Base-by-base conservation (phyloP, 192 early-diverging fungal species). In the Glomus cerebriforme region DNA sequence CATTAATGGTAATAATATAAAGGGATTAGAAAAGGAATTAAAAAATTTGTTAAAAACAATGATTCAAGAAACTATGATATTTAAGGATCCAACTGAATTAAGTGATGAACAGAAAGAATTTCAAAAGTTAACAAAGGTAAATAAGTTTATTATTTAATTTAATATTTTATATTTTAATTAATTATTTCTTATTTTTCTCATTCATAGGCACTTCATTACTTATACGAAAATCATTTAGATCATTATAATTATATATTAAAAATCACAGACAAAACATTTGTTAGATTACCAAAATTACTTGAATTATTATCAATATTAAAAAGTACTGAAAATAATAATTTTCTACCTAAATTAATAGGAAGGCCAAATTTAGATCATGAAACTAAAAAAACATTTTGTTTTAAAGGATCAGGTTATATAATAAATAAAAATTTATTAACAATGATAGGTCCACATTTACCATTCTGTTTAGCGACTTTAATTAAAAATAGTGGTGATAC, bases 171-270 rank as follows among this genome's bases (percentile, higher is more conserved):
- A 17, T 54, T 19, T 13, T 58, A 12, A 8, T 31, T 49, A 31
- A 22, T 71, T 71, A 17, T 54, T 49, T 19, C 6, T 58, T 32
- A 26, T 58, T 15, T 54, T 54, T 32, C 9, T 39, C 7, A 39
- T 8, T 39, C 9, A 45, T 43, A 73, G 71, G 71, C 71, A 7
- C 27, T 73, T 4, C 71, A 73, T 54, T 73, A 54, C 24, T 45
- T 73, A 26, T 73, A 73, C 29, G 45, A 26, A 32, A 54, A 73
- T 58, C 72, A 73, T 73, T 47, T 73, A 27, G 45, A 73, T 73
- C 72, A 73, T 73, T 73, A 73, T 29, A 58, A 73, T 73, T 73
- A 73, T 59, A 10, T 73, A 6, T 58, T 73, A 73, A 73, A 73
- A 73, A 59, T 73, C 12, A 58, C 72, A 12, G 72, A 73, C 17